These are phyloP conservation scores for Candida easanensis DNA, from an alignment of 805 yeast genomes.

Conservation along the genomic window DNA sequence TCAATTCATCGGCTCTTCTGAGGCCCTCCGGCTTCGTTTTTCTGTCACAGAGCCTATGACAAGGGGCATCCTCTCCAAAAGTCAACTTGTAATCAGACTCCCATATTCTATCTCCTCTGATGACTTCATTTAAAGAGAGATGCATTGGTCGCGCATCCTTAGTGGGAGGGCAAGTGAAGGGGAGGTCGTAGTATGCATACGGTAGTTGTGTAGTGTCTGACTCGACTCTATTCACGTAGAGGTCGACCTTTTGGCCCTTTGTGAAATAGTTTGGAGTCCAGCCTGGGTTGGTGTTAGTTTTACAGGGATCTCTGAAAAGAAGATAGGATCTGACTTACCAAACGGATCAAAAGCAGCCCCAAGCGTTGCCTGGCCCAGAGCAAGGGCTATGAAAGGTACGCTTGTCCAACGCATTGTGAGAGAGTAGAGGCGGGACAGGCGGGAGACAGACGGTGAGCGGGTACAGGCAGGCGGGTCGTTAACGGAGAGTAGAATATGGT, in stretches of 20 bases:
- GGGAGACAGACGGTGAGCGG: too few species aligned
- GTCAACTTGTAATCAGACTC: constrained; percentile 64
- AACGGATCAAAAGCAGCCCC: constrained; percentile 23
- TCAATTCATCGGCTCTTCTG: constrained; percentile 55
- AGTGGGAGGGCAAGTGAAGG: constrained; percentile 75
- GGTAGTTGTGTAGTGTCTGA: constrained; percentile 78
- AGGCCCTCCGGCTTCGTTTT: constrained; percentile 50
- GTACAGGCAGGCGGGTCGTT: too few species aligned
- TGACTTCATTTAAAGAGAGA: constrained; percentile 70
- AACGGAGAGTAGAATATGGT: neutral
- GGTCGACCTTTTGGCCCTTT: constrained; percentile 60
- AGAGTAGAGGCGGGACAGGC: neutral
- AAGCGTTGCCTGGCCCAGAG: constrained; percentile 6
- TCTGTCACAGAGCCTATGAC: constrained; percentile 67
- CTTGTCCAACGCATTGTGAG: constrained; percentile 13
- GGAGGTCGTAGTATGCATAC: constrained; percentile 70
- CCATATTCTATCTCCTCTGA: constrained; percentile 80
- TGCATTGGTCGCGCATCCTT: constrained; percentile 54
- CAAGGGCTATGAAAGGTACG: constrained; percentile 4
- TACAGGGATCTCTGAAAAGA: neutral
- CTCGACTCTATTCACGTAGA: constrained; percentile 74
- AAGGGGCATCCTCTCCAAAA: constrained; percentile 64
- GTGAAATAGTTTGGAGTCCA: constrained; percentile 38
- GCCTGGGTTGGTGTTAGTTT: constrained; percentile 22
- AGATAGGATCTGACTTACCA: constrained; percentile 17